These are phyloP conservation scores for Cladosporium sp. DNA, from an alignment of 2,329 filamentous ascomycete genomes.

Conservation along the genomic window DNA sequence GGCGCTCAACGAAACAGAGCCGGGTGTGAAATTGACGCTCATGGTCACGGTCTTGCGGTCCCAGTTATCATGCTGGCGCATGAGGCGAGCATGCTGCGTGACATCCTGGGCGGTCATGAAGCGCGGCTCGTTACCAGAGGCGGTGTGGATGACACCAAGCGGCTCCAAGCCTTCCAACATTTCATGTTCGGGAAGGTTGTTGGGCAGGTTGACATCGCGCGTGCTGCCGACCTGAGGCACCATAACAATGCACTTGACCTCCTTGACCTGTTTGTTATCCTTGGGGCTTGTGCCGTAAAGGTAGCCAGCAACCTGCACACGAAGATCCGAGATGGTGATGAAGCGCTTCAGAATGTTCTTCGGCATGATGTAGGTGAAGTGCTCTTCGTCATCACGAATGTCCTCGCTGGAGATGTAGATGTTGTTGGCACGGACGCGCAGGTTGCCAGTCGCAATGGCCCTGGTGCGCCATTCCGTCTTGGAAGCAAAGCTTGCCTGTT, in stretches of 20 bases:
- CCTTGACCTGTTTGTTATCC: constrained; percentile 95
- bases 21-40: constrained; percentile 92
- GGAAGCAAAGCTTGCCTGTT: constrained; percentile 94
- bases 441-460: constrained; percentile 92
- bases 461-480: constrained; percentile 98
- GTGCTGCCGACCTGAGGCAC: constrained; percentile 93
- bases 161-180: constrained; percentile 83
- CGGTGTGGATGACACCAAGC: constrained; percentile 89
- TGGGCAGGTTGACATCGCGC: constrained; percentile 84
- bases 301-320: constrained; percentile 94
- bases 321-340: constrained; percentile 93
- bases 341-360: constrained; percentile 98
- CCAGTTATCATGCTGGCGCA: constrained; percentile 75
- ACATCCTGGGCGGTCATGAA: constrained; percentile 97
- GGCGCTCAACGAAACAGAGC: constrained; percentile 87
- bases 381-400: constrained; percentile 80
- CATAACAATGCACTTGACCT: constrained; percentile 95
- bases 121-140: constrained; percentile 87
- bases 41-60: constrained; percentile 91
- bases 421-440: constrained; percentile 91
- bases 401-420: constrained; percentile 98
- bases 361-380: constrained; percentile 94
- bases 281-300: constrained; percentile 88
- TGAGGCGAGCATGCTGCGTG: constrained; percentile 85
- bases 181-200: constrained; percentile 86